phyloP scores from a whole-genome alignment of 441 rosid species.

The Mallotus repandus region DNA sequence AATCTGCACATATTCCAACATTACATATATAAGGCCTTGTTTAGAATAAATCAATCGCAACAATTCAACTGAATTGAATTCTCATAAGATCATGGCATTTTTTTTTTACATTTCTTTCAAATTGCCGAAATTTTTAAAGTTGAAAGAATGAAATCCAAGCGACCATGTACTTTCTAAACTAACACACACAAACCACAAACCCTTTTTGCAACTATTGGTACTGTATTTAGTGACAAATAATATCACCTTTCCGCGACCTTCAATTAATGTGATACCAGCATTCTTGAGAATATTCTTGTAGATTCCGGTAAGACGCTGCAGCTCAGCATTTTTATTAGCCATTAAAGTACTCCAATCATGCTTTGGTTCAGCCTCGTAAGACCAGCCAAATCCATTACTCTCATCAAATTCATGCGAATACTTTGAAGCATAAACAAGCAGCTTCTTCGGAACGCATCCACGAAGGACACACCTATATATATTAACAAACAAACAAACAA shows the following conservation, averaged over 20 bases:
- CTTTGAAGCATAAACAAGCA: constrained; percentile 86
- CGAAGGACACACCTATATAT: constrained; percentile 73
- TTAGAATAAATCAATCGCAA: neutral
- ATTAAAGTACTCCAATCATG: constrained; percentile 93
- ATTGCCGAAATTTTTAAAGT: too few species aligned
- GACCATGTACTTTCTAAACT: neutral
- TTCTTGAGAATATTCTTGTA: constrained; percentile 69
- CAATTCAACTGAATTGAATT: neutral
- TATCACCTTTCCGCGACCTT: constrained; percentile 93
- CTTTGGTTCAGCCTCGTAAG: constrained; percentile 63
- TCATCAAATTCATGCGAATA: constrained; percentile 87
- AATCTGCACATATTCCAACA: constrained; percentile 39
- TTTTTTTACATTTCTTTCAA: too few species aligned
- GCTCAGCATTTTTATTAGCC: constrained; percentile 87
- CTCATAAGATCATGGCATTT: neutral
- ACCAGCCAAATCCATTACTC: constrained; percentile 90
- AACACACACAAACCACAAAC: too few species aligned
- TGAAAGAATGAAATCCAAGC: neutral
- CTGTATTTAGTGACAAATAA: neutral
- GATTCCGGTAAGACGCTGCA: constrained; percentile 80
- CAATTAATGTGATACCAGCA: constrained; percentile 66
- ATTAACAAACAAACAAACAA: neutral
- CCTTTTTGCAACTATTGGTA: too few species aligned
- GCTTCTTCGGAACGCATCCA: constrained; percentile 92
- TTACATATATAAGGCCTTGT: neutral